phyloP scores from a whole-genome alignment of 176 grass and related monocot genomes.

The Eremochloa ophiuroides region DNA sequence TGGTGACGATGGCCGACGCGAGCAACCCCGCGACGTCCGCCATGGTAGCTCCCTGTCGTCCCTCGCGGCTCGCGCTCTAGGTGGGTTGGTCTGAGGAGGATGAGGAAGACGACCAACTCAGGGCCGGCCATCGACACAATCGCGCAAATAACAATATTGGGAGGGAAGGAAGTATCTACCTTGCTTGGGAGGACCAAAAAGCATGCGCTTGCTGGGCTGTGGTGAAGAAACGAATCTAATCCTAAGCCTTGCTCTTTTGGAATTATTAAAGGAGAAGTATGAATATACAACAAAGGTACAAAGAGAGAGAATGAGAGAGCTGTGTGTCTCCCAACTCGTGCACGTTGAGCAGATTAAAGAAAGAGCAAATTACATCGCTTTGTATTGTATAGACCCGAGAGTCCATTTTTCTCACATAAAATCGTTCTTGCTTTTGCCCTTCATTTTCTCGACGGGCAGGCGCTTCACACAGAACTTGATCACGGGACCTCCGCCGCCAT shows the following conservation, averaged over 20 bases:
- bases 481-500: not conserved
- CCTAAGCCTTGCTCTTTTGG: not conserved
- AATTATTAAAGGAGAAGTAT: not conserved
- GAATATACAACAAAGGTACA: not conserved
- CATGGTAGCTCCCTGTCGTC: not conserved
- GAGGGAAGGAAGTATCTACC: not conserved
- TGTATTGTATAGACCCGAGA: too few species aligned
- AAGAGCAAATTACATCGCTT: too few species aligned
- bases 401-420: too few species aligned
- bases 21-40: not conserved
- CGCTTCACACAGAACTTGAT: conserved; percentile 71
- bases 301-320: too few species aligned
- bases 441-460: conserved; percentile 85
- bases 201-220: not conserved
- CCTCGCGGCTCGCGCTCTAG: too few species aligned
- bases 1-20: not conserved
- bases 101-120: not conserved
- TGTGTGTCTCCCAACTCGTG: too few species aligned
- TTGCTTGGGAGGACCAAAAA: not conserved
- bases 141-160: not conserved
- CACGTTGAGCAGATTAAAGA: too few species aligned
- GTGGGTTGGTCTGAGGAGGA: not conserved
- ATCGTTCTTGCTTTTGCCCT: conserved; percentile 76
- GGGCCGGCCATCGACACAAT: not conserved
- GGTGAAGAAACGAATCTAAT: not conserved